phyloP scores from a whole-genome alignment of 805 yeast species.

The Saturnispora hagleri region DNA sequence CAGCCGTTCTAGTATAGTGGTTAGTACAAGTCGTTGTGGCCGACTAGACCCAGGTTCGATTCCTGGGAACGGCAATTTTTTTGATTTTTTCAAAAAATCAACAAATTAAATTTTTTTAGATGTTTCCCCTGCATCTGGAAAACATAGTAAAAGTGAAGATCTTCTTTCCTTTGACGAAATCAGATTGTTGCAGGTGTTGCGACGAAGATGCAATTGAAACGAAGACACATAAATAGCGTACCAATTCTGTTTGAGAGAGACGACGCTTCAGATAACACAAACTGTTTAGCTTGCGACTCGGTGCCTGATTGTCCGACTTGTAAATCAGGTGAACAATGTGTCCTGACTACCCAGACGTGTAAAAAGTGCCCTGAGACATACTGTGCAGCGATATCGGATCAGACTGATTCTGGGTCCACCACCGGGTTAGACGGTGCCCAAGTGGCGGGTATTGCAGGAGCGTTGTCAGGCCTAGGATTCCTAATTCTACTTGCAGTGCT shows the following conservation, averaged over 20 bases:
- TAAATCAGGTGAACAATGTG: constrained; percentile 43
- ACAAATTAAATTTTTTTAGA: background rate
- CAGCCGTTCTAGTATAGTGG: constrained; percentile 3
- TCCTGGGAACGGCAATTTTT: constrained; percentile 1
- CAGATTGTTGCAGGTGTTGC: background rate
- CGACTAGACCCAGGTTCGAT: constrained; percentile 3
- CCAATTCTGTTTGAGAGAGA: background rate
- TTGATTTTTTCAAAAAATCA: background rate
- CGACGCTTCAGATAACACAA: background rate
- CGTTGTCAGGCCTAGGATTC: constrained; percentile 53
- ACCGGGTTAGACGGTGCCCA: constrained; percentile 19
- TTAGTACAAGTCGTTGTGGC: constrained; percentile 3
- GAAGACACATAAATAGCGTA: background rate
- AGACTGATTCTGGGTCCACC: constrained; percentile 9
- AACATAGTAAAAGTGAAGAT: background rate
- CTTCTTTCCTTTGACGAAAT: background rate
- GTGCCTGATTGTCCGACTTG: constrained; percentile 48
- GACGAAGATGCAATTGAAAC: background rate
- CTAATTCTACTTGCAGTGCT: constrained; percentile 30
- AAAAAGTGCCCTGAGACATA: constrained; percentile 44
- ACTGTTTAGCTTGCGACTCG: constrained; percentile 26
- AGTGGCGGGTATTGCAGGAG: constrained; percentile 62
- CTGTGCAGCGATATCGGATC: constrained; percentile 32
- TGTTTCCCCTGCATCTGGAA: background rate
- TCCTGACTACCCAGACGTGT: constrained; percentile 48